phyloP scores from a whole-genome alignment of 2,329 filamentous ascomycete genomes.

The Hymenoscyphus salicellus region DNA sequence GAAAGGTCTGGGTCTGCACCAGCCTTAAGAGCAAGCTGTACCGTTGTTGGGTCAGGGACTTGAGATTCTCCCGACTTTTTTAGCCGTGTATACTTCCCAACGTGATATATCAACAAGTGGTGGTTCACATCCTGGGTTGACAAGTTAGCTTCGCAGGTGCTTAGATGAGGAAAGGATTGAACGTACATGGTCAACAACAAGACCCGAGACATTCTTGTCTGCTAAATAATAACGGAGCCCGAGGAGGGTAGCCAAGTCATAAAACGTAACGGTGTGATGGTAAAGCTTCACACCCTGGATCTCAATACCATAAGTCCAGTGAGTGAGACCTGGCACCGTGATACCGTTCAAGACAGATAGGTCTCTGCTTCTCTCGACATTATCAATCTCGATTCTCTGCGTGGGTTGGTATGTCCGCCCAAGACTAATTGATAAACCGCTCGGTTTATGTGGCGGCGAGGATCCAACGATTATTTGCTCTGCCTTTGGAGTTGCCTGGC shows the following conservation, averaged over 20 bases:
- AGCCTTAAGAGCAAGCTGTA: slow-evolving; percentile 1
- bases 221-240: slow-evolving; percentile 6
- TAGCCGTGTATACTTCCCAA: slow-evolving; percentile 4
- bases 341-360: neutral
- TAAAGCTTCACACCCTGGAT: slow-evolving; percentile 1
- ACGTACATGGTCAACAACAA: slow-evolving; percentile 8
- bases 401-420: neutral
- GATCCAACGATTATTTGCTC: neutral
- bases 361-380: neutral
- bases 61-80: slow-evolving; percentile 3
- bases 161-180: neutral
- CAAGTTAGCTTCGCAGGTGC: neutral
- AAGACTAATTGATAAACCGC: neutral
- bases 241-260: slow-evolving; percentile 6
- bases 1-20: slow-evolving; percentile 9
- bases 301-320: slow-evolving; percentile 11
- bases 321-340: neutral
- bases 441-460: neutral
- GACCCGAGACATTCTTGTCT: slow-evolving; percentile 3
- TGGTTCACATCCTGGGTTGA: slow-evolving; percentile 9
- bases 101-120: slow-evolving; percentile 6
- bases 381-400: slow-evolving; percentile 2
- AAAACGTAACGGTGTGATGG: slow-evolving; percentile 4
- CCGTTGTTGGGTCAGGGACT: slow-evolving; percentile 6
- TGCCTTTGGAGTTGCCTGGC: neutral